phyloP scores from a whole-genome alignment of 2,329 filamentous ascomycete genomes.

The Aspergillus fructus region DNA sequence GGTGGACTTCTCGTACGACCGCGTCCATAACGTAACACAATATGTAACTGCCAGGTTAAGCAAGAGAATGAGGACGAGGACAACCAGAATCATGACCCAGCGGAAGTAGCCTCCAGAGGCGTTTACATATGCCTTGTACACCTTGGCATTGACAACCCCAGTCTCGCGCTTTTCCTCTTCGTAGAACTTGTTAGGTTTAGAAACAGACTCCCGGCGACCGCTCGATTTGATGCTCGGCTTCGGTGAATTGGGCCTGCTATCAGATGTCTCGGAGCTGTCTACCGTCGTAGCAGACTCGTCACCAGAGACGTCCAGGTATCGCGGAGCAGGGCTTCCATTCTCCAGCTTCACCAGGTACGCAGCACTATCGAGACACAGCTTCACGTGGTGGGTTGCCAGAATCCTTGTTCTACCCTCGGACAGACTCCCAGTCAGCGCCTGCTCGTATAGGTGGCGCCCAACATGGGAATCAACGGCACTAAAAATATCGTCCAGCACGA shows the following conservation, averaged over 20 bases:
- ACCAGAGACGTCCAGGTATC: background rate
- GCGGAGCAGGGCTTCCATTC: background rate
- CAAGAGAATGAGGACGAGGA: slow-evolving; percentile 44
- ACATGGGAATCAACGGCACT: slow-evolving; percentile 77
- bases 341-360: slow-evolving; percentile 7
- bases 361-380: background rate
- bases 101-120: slow-evolving; percentile 66
- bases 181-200: slow-evolving; percentile 59
- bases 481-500: slow-evolving; percentile 79
- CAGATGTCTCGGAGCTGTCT: background rate
- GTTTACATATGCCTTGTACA: slow-evolving; percentile 66
- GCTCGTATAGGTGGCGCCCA: slow-evolving; percentile 72
- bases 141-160: slow-evolving; percentile 63
- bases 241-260: background rate
- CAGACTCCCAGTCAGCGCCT: slow-evolving; percentile 68
- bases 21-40: slow-evolving; percentile 47
- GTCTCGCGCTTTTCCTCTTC: slow-evolving; percentile 71
- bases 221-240: background rate
- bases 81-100: slow-evolving; percentile 55
- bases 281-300: background rate
- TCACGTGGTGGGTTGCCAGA: slow-evolving; percentile 66
- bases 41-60: slow-evolving; percentile 13
- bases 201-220: background rate
- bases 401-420: slow-evolving; percentile 69
- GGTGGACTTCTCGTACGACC: slow-evolving; percentile 6